These are phyloP conservation scores for Populus nigra DNA, from an alignment of 345 rosid species.

Conservation along the genomic window DNA sequence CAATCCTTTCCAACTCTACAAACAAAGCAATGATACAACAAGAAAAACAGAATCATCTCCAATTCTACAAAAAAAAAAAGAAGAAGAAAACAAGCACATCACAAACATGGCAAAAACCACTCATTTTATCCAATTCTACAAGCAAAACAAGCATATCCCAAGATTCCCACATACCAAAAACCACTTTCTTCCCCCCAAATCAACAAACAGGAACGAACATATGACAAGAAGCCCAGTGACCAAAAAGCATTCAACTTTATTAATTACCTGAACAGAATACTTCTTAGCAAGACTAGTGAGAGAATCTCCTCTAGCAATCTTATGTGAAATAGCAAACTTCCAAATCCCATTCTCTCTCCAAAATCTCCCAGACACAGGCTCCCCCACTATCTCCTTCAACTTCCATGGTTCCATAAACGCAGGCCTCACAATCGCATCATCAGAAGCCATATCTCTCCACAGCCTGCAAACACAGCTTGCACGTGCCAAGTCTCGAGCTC, in stretches of 20 bases:
- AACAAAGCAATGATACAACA: too few relatives aligned
- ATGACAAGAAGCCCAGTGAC: neutral
- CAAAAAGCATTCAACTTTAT: neutral
- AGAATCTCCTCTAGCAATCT: constrained; percentile 57
- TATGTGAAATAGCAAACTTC: constrained; percentile 78
- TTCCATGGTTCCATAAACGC: constrained; percentile 66
- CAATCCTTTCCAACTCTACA: too few relatives aligned
- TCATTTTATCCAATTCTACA: too few relatives aligned
- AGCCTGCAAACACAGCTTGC: constrained; percentile 34
- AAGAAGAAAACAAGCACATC: too few relatives aligned
- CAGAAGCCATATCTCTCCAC: constrained; percentile 20
- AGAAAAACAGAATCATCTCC: too few relatives aligned
- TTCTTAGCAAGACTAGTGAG: constrained; percentile 80
- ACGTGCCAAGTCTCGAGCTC: constrained; percentile 65
- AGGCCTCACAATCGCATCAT: constrained; percentile 39
- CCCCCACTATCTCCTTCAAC: constrained; percentile 59
- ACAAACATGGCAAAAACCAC: too few relatives aligned
- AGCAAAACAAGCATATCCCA: neutral
- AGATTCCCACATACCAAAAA: neutral
- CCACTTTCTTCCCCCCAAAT: neutral
- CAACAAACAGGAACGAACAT: neutral
- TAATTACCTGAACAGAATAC: constrained; percentile 78
- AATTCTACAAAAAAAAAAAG: too few relatives aligned
- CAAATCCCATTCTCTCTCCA: constrained; percentile 83
- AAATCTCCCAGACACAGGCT: constrained; percentile 50